Base-by-base conservation (phyloP, 1,139 yeast genomes). In the Yamadazyma atmosphaerica region DNA sequence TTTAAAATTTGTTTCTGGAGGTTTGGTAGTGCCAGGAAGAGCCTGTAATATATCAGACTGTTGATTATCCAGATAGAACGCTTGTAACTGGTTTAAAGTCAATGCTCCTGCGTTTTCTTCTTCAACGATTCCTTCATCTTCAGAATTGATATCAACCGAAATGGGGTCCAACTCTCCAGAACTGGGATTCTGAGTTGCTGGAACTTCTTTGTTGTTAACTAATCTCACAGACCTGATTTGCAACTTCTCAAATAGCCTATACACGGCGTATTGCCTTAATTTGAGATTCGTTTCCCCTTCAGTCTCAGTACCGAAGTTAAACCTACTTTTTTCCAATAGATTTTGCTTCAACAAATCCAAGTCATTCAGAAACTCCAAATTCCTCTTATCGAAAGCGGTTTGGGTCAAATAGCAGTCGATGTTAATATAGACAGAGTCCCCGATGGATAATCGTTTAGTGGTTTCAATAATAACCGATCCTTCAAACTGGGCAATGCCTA, bases 81-180 rank as follows among this genome's bases (percentile, higher is more conserved):
- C 76, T 49, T 83, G 83, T 32, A 92, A 65, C 53, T 90, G 96
- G 49, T 87, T 89, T 30, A 86, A 57, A 42, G 77, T 73, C 43
- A 86, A 64, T 3, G 25, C 34, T n/a, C 32, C 38, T 1, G 38
- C 22, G 22, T 58, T 63, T 1, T 57, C 51, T 7, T 46, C 54
- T 12, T 48, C 56, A 3, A 42, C 54, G 31, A 32, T 24, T 9
- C 28, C 43, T 24, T 39, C 45, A 17, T 46, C 42, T 11, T 24
- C 37, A 27, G 36, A 22, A 24, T 25, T 30, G 2, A 32, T 34
- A 2, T 33, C 34, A 5, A 28, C 25, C 6, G 33, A 9, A 10
- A 22, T 33, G 2, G 30, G 17, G 26, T 39, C 44, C 13, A 12
- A 17, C n/a, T 14, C 31, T 19, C 22, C 22, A 19, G 22, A 19